Evolutionary conservation across 2,329 filamentous ascomycete species (phyloP).

Genomic region (Gyromitra esculenta): DNA sequence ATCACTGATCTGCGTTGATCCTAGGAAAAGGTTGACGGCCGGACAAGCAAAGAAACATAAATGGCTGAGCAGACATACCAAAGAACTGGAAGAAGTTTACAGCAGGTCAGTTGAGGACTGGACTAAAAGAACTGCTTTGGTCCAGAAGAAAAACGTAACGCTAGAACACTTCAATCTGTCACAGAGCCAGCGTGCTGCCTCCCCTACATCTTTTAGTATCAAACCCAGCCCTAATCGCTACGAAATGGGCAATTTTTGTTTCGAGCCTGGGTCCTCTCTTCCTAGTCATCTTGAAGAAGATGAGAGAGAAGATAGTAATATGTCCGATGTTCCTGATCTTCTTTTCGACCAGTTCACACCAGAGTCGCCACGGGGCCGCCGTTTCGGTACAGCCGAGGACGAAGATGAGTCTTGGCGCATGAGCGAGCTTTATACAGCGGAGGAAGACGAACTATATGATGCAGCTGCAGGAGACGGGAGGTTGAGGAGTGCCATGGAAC

Average conservation of each 20-base stretch:
- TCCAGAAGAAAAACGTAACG: constrained; percentile 3
- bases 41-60: constrained; percentile 43
- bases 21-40: constrained; percentile 42
- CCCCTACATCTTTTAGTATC: not conserved
- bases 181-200: not conserved
- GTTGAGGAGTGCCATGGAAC: constrained; percentile 45
- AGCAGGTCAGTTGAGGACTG: constrained; percentile 40
- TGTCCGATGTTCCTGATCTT: constrained; percentile 23
- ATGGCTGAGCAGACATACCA: constrained; percentile 50
- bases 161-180: constrained; percentile 21
- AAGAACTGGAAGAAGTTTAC: constrained; percentile 50
- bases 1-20: constrained; percentile 48
- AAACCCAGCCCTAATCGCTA: not conserved
- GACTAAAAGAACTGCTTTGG: constrained; percentile 13
- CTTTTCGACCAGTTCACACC: constrained; percentile 19
- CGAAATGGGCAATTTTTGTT: constrained; percentile 12
- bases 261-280: constrained; percentile 34
- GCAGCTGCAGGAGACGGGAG: constrained; percentile 41
- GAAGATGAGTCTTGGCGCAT: constrained; percentile 1
- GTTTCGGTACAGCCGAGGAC: constrained; percentile 1
- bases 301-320: not conserved
- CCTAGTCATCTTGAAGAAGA: not conserved
- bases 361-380: not conserved
- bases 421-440: constrained; percentile 34
- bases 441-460: constrained; percentile 44